Evolutionary conservation across 116 monocot genomes (phyloP), one percentile per base, ranked within the genome.

Genomic region (Zostera marina): DNA sequence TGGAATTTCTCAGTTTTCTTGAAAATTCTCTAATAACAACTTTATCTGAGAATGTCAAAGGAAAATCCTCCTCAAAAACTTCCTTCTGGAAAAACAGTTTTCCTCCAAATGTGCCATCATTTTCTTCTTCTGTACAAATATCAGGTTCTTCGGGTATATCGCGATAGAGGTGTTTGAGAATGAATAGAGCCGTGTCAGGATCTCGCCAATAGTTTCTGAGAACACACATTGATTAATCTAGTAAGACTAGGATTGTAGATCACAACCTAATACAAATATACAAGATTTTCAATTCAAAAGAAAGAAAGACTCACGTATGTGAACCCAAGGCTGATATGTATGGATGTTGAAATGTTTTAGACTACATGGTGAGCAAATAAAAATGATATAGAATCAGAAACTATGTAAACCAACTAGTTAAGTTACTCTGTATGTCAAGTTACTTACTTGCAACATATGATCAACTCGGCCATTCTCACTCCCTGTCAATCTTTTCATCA

Each of bases 121-220:
- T 5, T 13, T 46, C 54, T 25, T 40, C 8, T 32, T 63, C 53
- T 21, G 80, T 79, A 49, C 64, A 8, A 38, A 53, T 22, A 23
- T 85, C 85, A 49, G 67, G 44, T 13, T 89, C 85, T 60, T 85
- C 89, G 10, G 96, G 78, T 70, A 85, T 83, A 64, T 89, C 83
- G 40, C 78, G 66, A 66, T 96, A 96, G 54, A 96, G 59, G 60
- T 96, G 96, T 52, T 85, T 96, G 32, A 96, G 77, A 63, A 96
- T 96, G 53, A 96, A 89, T 23, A 96, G 82, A n/a, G 89, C 96
- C 12, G 96, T 96, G 53, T 96, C 96, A 73, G 47, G 53, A 74
- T 96, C 96, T 12, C 96, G 79, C 96, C 96, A 96, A 67, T 96
- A 96, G 64, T 89, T 96, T 46, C 96, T 96, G 73, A 42, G 14